These are phyloP conservation scores for Fomitopsis serialis DNA, from an alignment of 768 basidiomycete species.

Conservation along the genomic window DNA sequence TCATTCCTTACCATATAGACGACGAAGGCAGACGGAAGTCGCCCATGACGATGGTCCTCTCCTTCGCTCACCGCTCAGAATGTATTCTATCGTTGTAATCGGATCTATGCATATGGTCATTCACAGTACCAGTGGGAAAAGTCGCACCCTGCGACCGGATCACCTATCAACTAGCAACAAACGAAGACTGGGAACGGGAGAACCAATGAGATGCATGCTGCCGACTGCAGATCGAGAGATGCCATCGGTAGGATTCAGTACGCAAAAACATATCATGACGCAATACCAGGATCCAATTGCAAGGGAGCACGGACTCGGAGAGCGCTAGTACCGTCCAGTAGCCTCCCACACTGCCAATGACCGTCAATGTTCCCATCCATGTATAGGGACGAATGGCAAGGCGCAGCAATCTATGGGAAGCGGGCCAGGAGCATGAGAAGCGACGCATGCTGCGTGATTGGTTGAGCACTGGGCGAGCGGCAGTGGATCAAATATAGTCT, in stretches of 20 bases:
- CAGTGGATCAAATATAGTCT: constrained; percentile 16
- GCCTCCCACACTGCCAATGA: background rate
- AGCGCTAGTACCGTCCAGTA: background rate
- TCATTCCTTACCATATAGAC: background rate
- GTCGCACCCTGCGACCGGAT: background rate
- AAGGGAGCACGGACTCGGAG: too few relatives aligned
- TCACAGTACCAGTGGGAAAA: background rate
- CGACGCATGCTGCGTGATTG: too few relatives aligned
- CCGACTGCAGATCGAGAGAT: too few relatives aligned
- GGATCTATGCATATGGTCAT: background rate
- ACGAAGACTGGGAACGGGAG: background rate
- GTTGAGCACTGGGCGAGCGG: too few relatives aligned
- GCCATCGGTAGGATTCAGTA: too few relatives aligned
- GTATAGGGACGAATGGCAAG: background rate
- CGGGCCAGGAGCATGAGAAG: background rate
- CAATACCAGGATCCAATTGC: too few relatives aligned
- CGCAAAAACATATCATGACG: too few relatives aligned
- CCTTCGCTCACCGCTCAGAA: background rate
- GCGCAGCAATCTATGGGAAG: background rate
- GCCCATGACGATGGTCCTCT: background rate
- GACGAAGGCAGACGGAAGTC: background rate
- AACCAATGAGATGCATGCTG: too few relatives aligned
- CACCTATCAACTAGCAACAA: background rate
- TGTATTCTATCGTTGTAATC: background rate
- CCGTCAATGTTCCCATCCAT: background rate